Evolutionary conservation across 176 grass and related monocot genomes (phyloP).

Genomic region (Tuctoria greenei): DNA sequence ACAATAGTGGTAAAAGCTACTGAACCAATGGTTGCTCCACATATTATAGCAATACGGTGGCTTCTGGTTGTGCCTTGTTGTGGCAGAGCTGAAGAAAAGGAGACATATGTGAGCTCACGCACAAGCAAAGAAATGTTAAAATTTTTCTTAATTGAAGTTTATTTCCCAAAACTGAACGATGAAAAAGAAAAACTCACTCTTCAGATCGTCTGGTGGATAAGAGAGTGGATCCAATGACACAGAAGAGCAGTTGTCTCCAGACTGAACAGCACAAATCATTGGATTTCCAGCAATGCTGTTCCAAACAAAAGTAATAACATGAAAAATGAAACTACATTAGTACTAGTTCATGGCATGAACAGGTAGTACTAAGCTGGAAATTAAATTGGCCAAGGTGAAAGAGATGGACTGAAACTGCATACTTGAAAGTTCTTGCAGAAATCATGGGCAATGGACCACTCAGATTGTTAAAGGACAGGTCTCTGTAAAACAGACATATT

Average conservation of each 20-base stretch:
- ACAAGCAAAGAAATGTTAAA: not conserved
- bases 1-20: slow-evolving; percentile 42
- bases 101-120: slow-evolving; percentile 18
- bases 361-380: not conserved
- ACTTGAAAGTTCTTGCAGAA: slow-evolving; percentile 85
- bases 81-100: slow-evolving; percentile 71
- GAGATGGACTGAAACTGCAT: slow-evolving; percentile 26
- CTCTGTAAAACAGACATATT: slow-evolving; percentile 42
- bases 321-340: slow-evolving; percentile 13
- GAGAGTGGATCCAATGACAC: slow-evolving; percentile 79
- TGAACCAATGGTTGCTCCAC: slow-evolving; percentile 65
- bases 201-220: slow-evolving; percentile 85
- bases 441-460: slow-evolving; percentile 86
- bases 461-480: slow-evolving; percentile 91
- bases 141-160: not conserved
- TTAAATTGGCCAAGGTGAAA: not conserved
- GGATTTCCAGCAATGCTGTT: slow-evolving; percentile 79
- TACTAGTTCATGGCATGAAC: slow-evolving; percentile 11
- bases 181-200: slow-evolving; percentile 50
- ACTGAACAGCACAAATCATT: slow-evolving; percentile 63
- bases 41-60: slow-evolving; percentile 60
- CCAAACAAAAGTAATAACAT: slow-evolving; percentile 29
- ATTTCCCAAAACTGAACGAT: not conserved
- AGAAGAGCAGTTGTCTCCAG: slow-evolving; percentile 72
- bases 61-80: slow-evolving; percentile 54